Base-by-base conservation (phyloP, 1,284 basidiomycete genomes). In the Anthracocystis walkeri region DNA sequence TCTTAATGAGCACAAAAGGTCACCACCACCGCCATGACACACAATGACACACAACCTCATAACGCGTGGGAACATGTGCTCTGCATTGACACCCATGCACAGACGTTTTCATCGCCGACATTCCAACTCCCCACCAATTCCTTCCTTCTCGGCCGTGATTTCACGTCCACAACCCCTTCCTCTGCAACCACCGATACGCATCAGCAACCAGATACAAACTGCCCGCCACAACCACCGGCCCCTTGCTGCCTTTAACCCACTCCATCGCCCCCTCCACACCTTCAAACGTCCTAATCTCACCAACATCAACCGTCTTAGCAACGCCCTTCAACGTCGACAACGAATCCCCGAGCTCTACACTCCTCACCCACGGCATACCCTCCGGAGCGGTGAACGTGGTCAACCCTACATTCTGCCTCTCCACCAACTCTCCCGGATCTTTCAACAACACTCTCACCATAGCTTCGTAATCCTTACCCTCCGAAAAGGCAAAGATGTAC, bases 331-430 rank as follows among this genome's bases (percentile, higher is more conserved):
- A 11, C 38, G 48, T 60, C 14, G 18, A 31, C 23, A 61, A 44
- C 7, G 44, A 27, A n/a, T 69, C 73, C 5, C 31, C 11, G 8
- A 78, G 38, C 16, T 65, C 55, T 0, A 69, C 57, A 14, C 75
- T 69, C 8, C 45, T 20, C 10, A 85, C 82, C 83, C 83, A 85
- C 2, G 82, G 82, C 83, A 85, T 85, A 3, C 83, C 83, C 52
- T 85, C 83, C 3, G 82, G 75, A 2, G 82, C 78, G 38, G 71
- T 82, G 50, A 85, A 85, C 2, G 75, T 68, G 1, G 79, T 68
- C 38, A 82, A 46, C 6, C 62, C 80, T 2, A 84, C 78, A 29
- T 72, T 75, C 45, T 84, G 78, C 25, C 61, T 35, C 33, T 60
- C 61, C 31, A 66, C 56, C 27, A 61, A 35, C 5, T 14, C 14